phyloP scores from a whole-genome alignment of 192 early-diverging fungal genomes.

The Chytriomyces sp. region DNA sequence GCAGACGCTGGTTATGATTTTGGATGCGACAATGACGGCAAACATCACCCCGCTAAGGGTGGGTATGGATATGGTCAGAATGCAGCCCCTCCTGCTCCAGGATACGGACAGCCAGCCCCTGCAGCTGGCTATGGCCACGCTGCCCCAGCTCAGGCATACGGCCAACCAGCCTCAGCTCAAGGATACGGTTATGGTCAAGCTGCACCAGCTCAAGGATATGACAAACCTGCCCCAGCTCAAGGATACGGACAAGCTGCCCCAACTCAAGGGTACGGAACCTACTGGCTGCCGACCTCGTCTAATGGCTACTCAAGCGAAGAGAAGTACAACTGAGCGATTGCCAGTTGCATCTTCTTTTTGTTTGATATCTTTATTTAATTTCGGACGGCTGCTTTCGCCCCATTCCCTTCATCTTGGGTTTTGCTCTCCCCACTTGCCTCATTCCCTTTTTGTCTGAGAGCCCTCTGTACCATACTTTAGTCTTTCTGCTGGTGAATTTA shows the following conservation, averaged over 20 bases:
- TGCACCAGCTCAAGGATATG: background rate
- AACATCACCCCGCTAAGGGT: background rate
- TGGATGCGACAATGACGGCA: conserved; percentile 16
- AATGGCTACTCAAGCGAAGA: background rate
- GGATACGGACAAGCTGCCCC: background rate
- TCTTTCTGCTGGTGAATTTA: background rate
- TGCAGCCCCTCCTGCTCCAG: no score
- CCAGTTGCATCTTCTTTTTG: background rate
- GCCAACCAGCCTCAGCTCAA: background rate
- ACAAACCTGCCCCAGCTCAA: background rate
- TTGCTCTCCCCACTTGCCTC: background rate
- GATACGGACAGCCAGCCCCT: background rate
- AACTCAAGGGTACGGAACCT: background rate
- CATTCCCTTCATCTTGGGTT: background rate
- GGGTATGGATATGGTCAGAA: background rate
- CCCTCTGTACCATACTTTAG: no score
- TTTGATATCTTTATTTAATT: background rate
- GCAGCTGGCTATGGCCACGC: background rate
- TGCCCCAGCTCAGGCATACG: background rate
- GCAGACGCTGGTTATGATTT: conserved; percentile 7
- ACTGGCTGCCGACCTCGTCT: background rate
- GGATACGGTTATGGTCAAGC: background rate
- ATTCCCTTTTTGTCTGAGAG: background rate
- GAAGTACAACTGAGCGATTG: background rate
- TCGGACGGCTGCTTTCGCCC: background rate